These are phyloP conservation scores for Rhizomucor pusillus DNA, from an alignment of 371 early-diverging fungal species.

Conservation along the genomic window DNA sequence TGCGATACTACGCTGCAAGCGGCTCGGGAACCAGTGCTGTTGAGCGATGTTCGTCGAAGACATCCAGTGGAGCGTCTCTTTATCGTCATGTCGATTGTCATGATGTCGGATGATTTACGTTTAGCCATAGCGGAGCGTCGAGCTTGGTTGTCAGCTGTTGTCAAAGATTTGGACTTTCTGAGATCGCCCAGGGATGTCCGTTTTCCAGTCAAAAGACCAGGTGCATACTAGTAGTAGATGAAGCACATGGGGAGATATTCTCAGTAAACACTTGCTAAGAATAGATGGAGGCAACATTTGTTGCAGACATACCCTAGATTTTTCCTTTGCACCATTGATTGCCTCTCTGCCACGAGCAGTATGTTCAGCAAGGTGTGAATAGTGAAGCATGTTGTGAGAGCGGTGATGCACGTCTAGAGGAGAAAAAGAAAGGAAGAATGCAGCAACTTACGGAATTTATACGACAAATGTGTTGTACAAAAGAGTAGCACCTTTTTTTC, in stretches of 20 bases:
- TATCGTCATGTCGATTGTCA: constrained; percentile 26
- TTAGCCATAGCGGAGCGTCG: constrained; percentile 7
- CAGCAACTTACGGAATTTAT: too few species aligned
- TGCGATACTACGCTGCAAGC: constrained; percentile 1
- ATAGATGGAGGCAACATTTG: not conserved
- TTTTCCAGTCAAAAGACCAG: constrained; percentile 26
- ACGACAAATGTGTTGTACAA: too few species aligned
- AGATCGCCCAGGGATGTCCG: constrained; percentile 36
- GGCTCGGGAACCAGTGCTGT: constrained; percentile 6
- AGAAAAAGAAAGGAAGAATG: too few species aligned
- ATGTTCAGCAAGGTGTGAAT: too few species aligned
- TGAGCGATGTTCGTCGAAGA: constrained; percentile 36
- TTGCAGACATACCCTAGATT: not conserved
- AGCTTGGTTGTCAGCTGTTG: constrained; percentile 20
- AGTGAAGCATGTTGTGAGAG: too few species aligned
- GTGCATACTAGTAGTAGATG: constrained; percentile 7
- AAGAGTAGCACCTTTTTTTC: too few species aligned
- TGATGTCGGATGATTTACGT: constrained; percentile 12
- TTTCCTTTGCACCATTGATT: not conserved
- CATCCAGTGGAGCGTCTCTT: constrained; percentile 49
- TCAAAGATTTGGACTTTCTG: constrained; percentile 39
- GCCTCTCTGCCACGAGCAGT: not conserved
- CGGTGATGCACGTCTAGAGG: too few species aligned
- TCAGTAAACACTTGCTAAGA: not conserved
- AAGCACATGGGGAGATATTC: not conserved